Evolutionary conservation across 1,139 yeast genomes (phyloP).

Genomic region (Debaryomyces nepalensis): DNA sequence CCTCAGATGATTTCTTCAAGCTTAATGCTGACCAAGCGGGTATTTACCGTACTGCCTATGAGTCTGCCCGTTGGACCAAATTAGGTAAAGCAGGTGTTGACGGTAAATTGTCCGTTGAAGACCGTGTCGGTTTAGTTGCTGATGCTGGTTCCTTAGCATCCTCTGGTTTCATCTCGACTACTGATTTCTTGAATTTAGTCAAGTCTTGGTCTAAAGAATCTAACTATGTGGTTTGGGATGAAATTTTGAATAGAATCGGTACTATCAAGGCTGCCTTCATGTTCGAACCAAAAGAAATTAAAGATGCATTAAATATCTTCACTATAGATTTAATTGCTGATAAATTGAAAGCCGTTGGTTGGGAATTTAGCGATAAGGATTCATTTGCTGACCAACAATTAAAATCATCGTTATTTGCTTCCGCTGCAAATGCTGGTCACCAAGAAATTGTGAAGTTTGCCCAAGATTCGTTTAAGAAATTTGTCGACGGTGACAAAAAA

Average conservation of each 20-base stretch:
- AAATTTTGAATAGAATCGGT: constrained; percentile 59
- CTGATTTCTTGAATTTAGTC: constrained; percentile 65
- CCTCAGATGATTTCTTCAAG: constrained; percentile 64
- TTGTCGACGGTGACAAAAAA: constrained; percentile 63
- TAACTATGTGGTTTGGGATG: constrained; percentile 80
- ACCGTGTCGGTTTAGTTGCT: constrained; percentile 83
- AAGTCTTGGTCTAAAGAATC: constrained; percentile 69
- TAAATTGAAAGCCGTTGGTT: constrained; percentile 67
- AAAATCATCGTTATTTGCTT: constrained; percentile 70
- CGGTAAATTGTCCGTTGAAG: constrained; percentile 75
- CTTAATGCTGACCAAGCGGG: constrained; percentile 85
- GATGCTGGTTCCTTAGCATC: constrained; percentile 77
- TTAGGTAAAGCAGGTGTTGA: constrained; percentile 71
- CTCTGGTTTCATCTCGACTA: constrained; percentile 73
- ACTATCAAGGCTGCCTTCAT: constrained; percentile 68
- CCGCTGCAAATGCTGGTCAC: constrained; percentile 69
- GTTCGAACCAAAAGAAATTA: constrained; percentile 64
- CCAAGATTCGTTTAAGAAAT: constrained; percentile 59
- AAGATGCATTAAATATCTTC: constrained; percentile 62
- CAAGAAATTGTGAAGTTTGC: constrained; percentile 58
- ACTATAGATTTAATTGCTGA: constrained; percentile 61
- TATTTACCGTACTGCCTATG: constrained; percentile 79
- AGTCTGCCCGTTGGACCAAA: constrained; percentile 73
- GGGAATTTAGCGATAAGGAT: constrained; percentile 66
- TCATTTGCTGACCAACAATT: constrained; percentile 75